Base-by-base conservation (phyloP, 768 basidiomycete species). In the Mycena amicta region DNA sequence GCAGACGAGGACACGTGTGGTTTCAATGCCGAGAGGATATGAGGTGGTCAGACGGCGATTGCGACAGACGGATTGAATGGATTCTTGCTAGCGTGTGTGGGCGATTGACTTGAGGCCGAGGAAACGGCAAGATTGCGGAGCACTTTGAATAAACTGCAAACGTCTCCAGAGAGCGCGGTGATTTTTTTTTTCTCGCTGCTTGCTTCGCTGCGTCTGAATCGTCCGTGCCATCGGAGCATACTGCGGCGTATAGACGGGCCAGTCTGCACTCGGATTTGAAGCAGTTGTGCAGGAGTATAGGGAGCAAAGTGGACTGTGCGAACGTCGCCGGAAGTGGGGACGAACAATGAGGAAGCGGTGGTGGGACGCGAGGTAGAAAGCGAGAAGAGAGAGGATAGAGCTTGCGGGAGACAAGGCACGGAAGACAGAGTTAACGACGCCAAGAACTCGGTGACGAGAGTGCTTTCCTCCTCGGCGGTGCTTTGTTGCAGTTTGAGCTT, bases 101-200 rank as follows among this genome's bases (percentile, higher is more conserved):
- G 50, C 26, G 66, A 59, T n/a, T 65, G 57, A 1, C 62, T 53
- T 4, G 59, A 50, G 2, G 65, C 52, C 16, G 72, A 23, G 58
- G 73, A 73, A n/a, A 81, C 74, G 0, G 87, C 85, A 13, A 87
- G 72, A 63, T 92, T 89, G 63, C 92, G 83, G 11, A 92, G 78
- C 13, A 93, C 89, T 68, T 92, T 90, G 55, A 95, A 88, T 2
- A 93, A 75, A 25, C 82, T 84, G 39, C 93, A 80, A 8, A 94
- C 90, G 65, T 95, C 93, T 16, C 93, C 93, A 0, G 93, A 92
- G 56, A 87, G 78, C 2, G 89, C 81, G 3, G 93, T 91, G 20
- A 93, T 76, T 67, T 92, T 93, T 75, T 90, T 92, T 80, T 83
- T 69, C 79, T 79, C 18, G 74, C 67, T 22, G 52, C 56, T 33